Evolutionary conservation across 345 rosid species (phyloP).

Genomic region (Lepidium aucheri): DNA sequence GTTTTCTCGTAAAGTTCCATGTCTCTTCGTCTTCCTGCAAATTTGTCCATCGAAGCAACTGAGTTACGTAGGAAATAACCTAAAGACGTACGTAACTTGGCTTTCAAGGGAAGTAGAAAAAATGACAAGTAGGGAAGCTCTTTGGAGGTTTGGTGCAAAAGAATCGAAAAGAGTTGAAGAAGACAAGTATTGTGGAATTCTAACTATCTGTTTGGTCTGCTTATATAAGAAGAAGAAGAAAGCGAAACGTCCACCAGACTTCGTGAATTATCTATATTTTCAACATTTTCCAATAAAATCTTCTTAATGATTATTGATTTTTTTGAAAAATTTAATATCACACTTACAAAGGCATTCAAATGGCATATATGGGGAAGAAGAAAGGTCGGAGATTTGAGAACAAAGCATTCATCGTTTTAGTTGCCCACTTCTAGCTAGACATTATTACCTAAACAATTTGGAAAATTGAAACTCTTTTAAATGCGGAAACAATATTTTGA

Average conservation of each 20-base stretch:
- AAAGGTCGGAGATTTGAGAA: neutral
- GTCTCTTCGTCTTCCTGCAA: neutral
- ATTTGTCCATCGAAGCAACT: neutral
- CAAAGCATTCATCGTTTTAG: neutral
- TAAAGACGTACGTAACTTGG: neutral
- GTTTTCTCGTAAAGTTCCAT: neutral
- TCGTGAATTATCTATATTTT: neutral
- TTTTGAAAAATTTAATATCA: neutral
- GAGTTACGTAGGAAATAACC: neutral
- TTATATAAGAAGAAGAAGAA: no score
- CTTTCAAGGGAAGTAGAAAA: neutral
- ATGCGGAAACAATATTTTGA: no score
- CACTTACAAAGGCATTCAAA: neutral
- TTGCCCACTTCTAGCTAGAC: neutral
- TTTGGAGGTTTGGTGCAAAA: neutral
- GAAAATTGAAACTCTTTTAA: no score
- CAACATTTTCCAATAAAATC: conserved; percentile 1
- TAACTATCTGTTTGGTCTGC: neutral
- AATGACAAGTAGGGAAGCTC: neutral
- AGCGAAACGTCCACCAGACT: neutral
- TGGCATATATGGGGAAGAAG: neutral
- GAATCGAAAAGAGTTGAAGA: neutral
- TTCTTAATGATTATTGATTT: neutral
- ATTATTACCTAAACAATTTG: neutral
- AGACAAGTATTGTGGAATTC: neutral